These are phyloP conservation scores for Gossypium mustelinum DNA, from an alignment of 345 rosid species.

Conservation along the genomic window DNA sequence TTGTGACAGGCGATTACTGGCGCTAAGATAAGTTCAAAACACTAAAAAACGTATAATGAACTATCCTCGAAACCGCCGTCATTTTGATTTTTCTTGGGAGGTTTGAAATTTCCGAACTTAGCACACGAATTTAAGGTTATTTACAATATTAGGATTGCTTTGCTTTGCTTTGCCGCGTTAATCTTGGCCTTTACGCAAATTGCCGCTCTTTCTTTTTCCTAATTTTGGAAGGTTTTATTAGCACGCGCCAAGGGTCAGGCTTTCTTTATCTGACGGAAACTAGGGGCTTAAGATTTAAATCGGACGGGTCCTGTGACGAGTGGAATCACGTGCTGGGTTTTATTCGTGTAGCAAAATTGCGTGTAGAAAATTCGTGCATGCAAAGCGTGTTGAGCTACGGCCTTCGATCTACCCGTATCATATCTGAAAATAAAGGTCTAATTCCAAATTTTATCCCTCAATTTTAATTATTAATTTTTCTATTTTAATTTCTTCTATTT, in stretches of 20 bases:
- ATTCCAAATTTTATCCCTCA: no score
- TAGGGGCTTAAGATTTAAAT: not conserved
- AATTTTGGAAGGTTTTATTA: not conserved
- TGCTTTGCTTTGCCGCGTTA: constrained; percentile 24
- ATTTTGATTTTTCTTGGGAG: not conserved
- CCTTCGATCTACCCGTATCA: not conserved
- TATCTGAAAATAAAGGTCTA: no score
- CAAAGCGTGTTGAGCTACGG: constrained; percentile 4
- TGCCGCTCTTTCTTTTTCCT: not conserved
- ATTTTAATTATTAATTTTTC: no score
- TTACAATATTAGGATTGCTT: constrained; percentile 13
- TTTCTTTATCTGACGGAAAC: not conserved
- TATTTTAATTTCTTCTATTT: no score
- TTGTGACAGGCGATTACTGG: constrained; percentile 7
- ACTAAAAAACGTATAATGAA: not conserved
- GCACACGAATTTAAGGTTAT: not conserved
- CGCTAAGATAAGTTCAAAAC: constrained; percentile 25
- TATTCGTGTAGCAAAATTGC: not conserved
- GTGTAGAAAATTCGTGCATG: not conserved
- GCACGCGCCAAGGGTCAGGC: not conserved
- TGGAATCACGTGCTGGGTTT: not conserved
- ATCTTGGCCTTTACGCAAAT: constrained; percentile 26
- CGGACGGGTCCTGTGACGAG: not conserved
- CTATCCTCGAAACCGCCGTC: constrained; percentile 8
- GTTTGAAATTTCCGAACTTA: not conserved